A percentile compares a stretch with the other conserved stretches of the same genome.
phyloP scores from a whole-genome alignment of 2,329 filamentous ascomycete genomes.

The Nannizziopsis barbatae region DNA sequence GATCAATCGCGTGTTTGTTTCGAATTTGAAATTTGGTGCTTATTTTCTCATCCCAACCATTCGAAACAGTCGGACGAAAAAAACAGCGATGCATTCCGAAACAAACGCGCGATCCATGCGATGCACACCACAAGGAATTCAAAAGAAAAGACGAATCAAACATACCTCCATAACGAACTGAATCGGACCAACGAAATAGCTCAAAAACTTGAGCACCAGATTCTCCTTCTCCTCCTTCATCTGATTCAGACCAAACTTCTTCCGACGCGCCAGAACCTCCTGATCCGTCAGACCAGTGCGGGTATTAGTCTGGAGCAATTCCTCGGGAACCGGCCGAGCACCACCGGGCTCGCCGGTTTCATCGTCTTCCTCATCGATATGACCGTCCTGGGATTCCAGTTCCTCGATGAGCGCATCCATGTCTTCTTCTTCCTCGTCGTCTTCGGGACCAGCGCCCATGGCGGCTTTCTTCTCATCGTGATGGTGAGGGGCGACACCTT shows the following conservation, averaged over 20 bases:
- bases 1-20: constrained; percentile 5
- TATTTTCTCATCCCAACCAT: background rate
- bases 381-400: constrained; percentile 69
- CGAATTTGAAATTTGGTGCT: too few relatives aligned
- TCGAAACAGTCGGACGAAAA: background rate
- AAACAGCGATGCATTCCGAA: background rate
- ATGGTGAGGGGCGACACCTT: too few relatives aligned
- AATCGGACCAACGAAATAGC: constrained; percentile 78
- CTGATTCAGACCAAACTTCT: constrained; percentile 72
- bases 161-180: constrained; percentile 85
- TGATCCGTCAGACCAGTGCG: constrained; percentile 58
- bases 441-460: constrained; percentile 39
- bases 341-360: constrained; percentile 44
- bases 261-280: constrained; percentile 53
- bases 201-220: constrained; percentile 65
- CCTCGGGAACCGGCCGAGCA: constrained; percentile 54
- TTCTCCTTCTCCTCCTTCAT: constrained; percentile 91
- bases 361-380: constrained; percentile 52
- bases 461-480: constrained; percentile 16
- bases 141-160: constrained; percentile 11
- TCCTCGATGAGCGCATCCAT: constrained; percentile 81
- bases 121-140: constrained; percentile 9
- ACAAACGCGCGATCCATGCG: background rate
- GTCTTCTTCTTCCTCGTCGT: constrained; percentile 68
- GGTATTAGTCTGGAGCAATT: constrained; percentile 66